A percentile compares a stretch with the other conserved stretches of the same genome.
Evolutionary conservation across 768 basidiomycete species (phyloP).

Genomic region (Lactarius sp.): DNA sequence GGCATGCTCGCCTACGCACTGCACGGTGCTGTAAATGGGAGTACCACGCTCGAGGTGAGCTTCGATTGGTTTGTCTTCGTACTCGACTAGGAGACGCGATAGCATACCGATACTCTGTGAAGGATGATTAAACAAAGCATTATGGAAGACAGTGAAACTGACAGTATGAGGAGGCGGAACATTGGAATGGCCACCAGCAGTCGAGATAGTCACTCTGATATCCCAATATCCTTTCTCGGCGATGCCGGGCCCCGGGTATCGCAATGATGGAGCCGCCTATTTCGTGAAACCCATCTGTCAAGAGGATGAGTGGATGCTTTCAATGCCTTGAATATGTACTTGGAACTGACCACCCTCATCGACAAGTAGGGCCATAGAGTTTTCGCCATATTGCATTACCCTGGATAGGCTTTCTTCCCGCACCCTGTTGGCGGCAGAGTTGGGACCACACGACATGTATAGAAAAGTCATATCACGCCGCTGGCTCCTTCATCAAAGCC

Average conservation of each 20-base stretch:
- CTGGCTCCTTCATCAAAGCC: constrained; percentile 43
- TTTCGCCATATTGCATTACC: constrained; percentile 59
- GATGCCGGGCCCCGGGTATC: constrained; percentile 52
- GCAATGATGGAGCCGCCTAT: constrained; percentile 53
- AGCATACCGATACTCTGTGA: constrained; percentile 68
- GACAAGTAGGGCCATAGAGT: constrained; percentile 71
- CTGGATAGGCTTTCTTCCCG: constrained; percentile 42
- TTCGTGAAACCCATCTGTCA: constrained; percentile 46
- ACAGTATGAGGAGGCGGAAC: constrained; percentile 80
- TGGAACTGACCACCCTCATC: constrained; percentile 74
- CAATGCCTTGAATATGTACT: background rate
- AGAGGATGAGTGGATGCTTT: background rate
- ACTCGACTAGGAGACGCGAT: constrained; percentile 34
- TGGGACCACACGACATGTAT: background rate
- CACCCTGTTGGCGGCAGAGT: constrained; percentile 43
- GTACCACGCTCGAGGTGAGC: constrained; percentile 32
- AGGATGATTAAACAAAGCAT: background rate
- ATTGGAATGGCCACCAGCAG: constrained; percentile 82
- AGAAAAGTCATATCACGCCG: constrained; percentile 13
- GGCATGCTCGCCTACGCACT: constrained; percentile 42
- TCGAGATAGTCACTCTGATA: constrained; percentile 56
- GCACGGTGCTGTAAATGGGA: constrained; percentile 34
- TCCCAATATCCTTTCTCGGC: constrained; percentile 72
- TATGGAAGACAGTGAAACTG: too few species aligned
- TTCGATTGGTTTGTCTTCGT: constrained; percentile 19